Percentiles rank a stretch among this genome's conserved stretches.
Evolutionary conservation across 768 basidiomycete species (phyloP).

Genomic region (Russula lepida): DNA sequence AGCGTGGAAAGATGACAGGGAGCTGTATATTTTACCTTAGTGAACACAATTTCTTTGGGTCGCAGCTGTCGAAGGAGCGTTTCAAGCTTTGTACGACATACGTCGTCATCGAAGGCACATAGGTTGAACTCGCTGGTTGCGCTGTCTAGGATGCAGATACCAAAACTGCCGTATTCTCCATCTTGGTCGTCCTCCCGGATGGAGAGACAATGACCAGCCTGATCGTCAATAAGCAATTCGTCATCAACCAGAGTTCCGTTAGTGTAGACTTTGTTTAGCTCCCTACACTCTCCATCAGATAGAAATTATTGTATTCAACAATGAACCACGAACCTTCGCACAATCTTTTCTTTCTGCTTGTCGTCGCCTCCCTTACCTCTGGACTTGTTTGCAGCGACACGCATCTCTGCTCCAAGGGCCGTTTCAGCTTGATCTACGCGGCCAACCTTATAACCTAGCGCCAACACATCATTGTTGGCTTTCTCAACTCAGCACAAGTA

Average conservation of each 20-base stretch:
- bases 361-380: slow-evolving; percentile 39
- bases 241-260: slow-evolving; percentile 93
- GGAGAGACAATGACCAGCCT: slow-evolving; percentile 91
- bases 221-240: slow-evolving; percentile 81
- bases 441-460: slow-evolving; percentile 82
- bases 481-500: neutral
- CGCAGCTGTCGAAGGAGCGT: slow-evolving; percentile 87
- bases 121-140: slow-evolving; percentile 93
- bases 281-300: slow-evolving; percentile 36
- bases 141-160: slow-evolving; percentile 87
- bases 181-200: slow-evolving; percentile 52
- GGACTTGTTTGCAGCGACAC: slow-evolving; percentile 64
- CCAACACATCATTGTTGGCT: neutral
- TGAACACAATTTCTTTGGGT: slow-evolving; percentile 85
- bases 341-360: slow-evolving; percentile 76
- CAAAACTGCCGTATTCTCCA: slow-evolving; percentile 52
- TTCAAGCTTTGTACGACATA: slow-evolving; percentile 86
- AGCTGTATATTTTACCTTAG: slow-evolving; percentile 51
- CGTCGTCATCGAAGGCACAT: slow-evolving; percentile 84
- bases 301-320: neutral
- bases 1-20: neutral
- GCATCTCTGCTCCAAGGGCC: slow-evolving; percentile 94
- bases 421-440: slow-evolving; percentile 97
- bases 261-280: slow-evolving; percentile 92
- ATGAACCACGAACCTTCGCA: slow-evolving; percentile 47